phyloP scores from a whole-genome alignment of 768 basidiomycete genomes.

The Amyloporia xantha region DNA sequence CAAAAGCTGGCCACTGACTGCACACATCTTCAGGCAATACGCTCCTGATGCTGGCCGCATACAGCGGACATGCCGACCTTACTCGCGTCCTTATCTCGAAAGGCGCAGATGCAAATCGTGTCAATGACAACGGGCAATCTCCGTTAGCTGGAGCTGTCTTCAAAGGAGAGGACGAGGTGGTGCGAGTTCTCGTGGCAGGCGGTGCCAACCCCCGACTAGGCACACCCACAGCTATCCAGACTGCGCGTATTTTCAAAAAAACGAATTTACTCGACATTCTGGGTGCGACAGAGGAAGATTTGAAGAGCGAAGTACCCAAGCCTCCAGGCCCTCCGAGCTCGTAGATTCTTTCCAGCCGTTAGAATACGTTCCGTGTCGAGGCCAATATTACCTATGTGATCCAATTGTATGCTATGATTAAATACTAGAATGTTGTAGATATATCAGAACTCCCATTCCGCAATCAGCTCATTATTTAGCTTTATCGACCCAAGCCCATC shows the following conservation, averaged over 20 bases:
- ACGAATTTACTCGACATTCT: conserved; percentile 47
- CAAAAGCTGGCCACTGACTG: neutral
- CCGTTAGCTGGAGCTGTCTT: conserved; percentile 75
- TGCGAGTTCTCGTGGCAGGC: conserved; percentile 40
- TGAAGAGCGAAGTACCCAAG: conserved; percentile 25
- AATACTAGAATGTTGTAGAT: too few species aligned
- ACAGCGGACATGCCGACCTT: conserved; percentile 56
- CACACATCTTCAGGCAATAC: conserved; percentile 51
- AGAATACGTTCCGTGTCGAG: too few species aligned
- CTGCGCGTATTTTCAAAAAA: conserved; percentile 62
- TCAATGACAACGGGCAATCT: conserved; percentile 69
- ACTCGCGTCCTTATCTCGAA: conserved; percentile 45
- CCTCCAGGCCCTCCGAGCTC: conserved; percentile 13
- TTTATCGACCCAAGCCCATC: conserved; percentile 47
- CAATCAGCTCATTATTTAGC: neutral
- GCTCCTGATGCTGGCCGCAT: conserved; percentile 72
- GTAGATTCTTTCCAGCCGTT: neutral
- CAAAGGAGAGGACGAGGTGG: conserved; percentile 61
- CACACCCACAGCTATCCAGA: conserved; percentile 60
- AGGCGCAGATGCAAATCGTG: conserved; percentile 58
- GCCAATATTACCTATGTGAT: too few species aligned
- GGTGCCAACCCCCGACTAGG: conserved; percentile 62
- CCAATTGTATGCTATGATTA: too few species aligned
- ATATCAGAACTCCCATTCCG: neutral
- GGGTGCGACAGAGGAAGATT: conserved; percentile 53